A percentile compares a stretch with the other conserved stretches of the same genome.
Evolutionary conservation across 2,329 filamentous ascomycete species (phyloP).

Genomic region (Talaromyces albobiverticillius): DNA sequence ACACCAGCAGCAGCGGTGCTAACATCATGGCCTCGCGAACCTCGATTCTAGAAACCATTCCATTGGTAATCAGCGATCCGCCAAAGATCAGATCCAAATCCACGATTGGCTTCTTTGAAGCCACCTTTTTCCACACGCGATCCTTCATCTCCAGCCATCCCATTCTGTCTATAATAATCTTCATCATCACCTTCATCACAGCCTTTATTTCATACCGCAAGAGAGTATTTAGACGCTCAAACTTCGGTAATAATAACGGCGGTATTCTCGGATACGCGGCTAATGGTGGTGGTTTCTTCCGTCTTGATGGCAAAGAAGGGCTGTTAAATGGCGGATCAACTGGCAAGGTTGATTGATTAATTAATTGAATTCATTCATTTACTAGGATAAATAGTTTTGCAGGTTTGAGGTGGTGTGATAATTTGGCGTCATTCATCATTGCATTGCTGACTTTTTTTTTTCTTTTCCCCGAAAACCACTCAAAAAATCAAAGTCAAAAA

Average conservation of each 20-base stretch:
- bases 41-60: constrained; percentile 79
- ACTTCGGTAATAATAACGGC: neutral
- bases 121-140: constrained; percentile 44
- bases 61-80: constrained; percentile 49
- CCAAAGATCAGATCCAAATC: constrained; percentile 50
- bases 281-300: constrained; percentile 43
- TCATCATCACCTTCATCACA: constrained; percentile 32
- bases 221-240: constrained; percentile 1
- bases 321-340: constrained; percentile 40
- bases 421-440: neutral
- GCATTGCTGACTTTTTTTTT: neutral
- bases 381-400: neutral
- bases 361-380: neutral
- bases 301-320: constrained; percentile 49
- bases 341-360: constrained; percentile 46
- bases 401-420: neutral
- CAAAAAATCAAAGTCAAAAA: neutral
- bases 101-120: constrained; percentile 46
- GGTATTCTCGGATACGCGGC: constrained; percentile 28
- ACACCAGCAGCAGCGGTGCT: constrained; percentile 82
- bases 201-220: constrained; percentile 23
- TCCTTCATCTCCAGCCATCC: constrained; percentile 44
- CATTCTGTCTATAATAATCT: constrained; percentile 39
- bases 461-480: neutral
- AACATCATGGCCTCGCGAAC: constrained; percentile 85